Conservation (phyloP, 768 basidiomycete species). For the Xerocomellus chrysenteron region DNA sequence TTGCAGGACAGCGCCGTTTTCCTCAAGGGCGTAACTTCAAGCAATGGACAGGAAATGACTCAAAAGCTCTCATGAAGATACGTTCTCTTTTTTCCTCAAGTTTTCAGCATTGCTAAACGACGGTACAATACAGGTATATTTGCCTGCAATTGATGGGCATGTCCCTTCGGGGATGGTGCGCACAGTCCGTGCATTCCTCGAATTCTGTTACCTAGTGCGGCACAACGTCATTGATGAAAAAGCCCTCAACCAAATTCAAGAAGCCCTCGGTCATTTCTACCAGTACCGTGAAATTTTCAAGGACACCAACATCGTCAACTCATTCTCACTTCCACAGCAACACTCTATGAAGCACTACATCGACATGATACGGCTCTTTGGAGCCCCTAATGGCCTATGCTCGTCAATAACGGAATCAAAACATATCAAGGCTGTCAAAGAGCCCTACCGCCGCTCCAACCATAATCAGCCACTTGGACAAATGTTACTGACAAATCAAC, state of each 20-base stretch:
- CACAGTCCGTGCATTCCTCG: constrained; percentile 21
- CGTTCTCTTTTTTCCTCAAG: no score
- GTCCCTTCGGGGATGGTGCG: constrained; percentile 18
- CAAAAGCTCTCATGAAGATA: constrained; percentile 40
- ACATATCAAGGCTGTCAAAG: constrained; percentile 34
- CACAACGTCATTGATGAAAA: constrained; percentile 12
- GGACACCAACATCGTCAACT: neutral
- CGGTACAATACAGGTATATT: no score
- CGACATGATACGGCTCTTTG: constrained; percentile 15
- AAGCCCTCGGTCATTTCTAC: constrained; percentile 21
- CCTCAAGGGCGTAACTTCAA: constrained; percentile 17
- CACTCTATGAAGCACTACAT: no score
- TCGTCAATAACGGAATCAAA: constrained; percentile 37
- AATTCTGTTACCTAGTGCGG: constrained; percentile 36
- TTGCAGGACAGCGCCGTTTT: neutral
- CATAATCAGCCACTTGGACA: neutral
- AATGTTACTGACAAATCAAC: neutral
- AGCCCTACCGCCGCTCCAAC: constrained; percentile 30
- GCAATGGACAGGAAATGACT: constrained; percentile 40
- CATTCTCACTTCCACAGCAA: no score
- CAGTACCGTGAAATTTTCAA: constrained; percentile 17
- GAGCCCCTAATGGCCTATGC: constrained; percentile 36
- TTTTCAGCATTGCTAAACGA: no score
- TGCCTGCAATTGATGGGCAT: constrained; percentile 23
- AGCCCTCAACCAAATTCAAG: constrained; percentile 9